Evolutionary conservation across 805 yeast genomes (phyloP).

Genomic region (Osmozyma mogii): DNA sequence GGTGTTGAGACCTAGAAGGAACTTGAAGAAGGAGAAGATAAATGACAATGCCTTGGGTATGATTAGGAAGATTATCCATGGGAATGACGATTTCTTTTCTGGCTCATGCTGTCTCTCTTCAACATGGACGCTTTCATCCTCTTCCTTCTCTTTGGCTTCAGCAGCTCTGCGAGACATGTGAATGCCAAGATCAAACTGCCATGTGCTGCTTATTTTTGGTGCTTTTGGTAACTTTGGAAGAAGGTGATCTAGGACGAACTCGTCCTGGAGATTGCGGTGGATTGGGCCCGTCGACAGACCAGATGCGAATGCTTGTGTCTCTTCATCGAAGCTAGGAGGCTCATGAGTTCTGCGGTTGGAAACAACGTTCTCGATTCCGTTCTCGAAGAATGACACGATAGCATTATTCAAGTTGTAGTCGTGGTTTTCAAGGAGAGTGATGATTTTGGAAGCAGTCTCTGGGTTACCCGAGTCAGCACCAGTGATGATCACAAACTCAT

Average conservation of each 20-base stretch:
- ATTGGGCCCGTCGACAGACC: constrained; percentile 1
- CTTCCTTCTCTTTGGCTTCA: constrained; percentile 1
- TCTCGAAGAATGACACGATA: constrained; percentile 53
- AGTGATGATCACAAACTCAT: constrained; percentile 10
- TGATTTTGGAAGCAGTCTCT: constrained; percentile 6
- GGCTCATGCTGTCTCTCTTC: neutral
- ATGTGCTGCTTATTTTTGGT: constrained; percentile 28
- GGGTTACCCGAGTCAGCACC: constrained; percentile 9
- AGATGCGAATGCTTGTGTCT: constrained; percentile 4
- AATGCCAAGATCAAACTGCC: constrained; percentile 38
- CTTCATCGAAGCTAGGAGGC: too few species aligned
- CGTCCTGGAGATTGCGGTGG: constrained; percentile 19
- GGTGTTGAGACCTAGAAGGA: constrained; percentile 15
- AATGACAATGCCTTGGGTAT: constrained; percentile 46
- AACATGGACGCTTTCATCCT: neutral
- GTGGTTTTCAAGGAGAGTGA: constrained; percentile 9
- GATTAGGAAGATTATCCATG: constrained; percentile 45
- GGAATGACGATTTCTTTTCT: constrained; percentile 14
- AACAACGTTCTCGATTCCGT: constrained; percentile 24
- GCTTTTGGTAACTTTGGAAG: constrained; percentile 35
- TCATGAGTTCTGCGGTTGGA: too few species aligned
- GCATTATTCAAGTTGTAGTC: constrained; percentile 57
- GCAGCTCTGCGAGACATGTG: constrained; percentile 21
- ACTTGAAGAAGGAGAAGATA: constrained; percentile 26
- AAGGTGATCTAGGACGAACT: constrained; percentile 18